These are phyloP conservation scores for Penicillium maclennaniae DNA, from an alignment of 495 filamentous ascomycete genomes.

Conservation along the genomic window DNA sequence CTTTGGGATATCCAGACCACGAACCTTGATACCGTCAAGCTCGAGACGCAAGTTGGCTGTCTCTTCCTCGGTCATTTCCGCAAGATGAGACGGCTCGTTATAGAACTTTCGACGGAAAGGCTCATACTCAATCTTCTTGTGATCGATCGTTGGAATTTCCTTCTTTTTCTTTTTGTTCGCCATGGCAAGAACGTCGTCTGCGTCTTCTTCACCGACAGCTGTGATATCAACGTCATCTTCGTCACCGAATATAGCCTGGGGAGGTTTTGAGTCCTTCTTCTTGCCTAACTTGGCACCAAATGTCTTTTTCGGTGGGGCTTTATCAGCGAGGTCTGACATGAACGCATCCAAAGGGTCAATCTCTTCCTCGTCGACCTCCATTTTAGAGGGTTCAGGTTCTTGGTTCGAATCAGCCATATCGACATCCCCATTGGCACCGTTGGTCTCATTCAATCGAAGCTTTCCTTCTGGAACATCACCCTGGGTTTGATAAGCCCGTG, in stretches of 20 bases:
- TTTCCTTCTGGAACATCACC: slow-evolving; percentile 9
- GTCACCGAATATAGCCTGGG: slow-evolving; percentile 81
- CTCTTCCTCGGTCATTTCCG: slow-evolving; percentile 82
- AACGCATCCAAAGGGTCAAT: slow-evolving; percentile 93
- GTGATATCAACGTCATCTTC: slow-evolving; percentile 75
- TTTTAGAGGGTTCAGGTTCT: slow-evolving; percentile 20
- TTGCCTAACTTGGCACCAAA: slow-evolving; percentile 43
- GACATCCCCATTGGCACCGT: slow-evolving; percentile 28
- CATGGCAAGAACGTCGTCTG: slow-evolving; percentile 82
- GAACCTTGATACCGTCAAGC: slow-evolving; percentile 91
- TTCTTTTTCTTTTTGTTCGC: slow-evolving; percentile 95
- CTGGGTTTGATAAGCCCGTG: slow-evolving; percentile 5
- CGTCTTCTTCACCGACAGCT: slow-evolving; percentile 63
- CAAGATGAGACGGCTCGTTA: slow-evolving; percentile 78
- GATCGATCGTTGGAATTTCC: slow-evolving; percentile 82
- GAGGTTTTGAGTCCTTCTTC: slow-evolving; percentile 51
- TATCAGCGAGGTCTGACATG: slow-evolving; percentile 76
- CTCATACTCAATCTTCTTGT: slow-evolving; percentile 78
- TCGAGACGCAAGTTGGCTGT: slow-evolving; percentile 76
- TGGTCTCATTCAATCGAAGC: slow-evolving; percentile 3
- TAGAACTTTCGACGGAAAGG: slow-evolving; percentile 93
- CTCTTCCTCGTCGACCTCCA: slow-evolving; percentile 58
- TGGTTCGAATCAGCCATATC: slow-evolving; percentile 47
- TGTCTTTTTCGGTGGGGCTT: slow-evolving; percentile 39
- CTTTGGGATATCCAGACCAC: slow-evolving; percentile 80